Base-by-base conservation (phyloP, 306 rosid species). In the Cicer chorassanicum region DNA sequence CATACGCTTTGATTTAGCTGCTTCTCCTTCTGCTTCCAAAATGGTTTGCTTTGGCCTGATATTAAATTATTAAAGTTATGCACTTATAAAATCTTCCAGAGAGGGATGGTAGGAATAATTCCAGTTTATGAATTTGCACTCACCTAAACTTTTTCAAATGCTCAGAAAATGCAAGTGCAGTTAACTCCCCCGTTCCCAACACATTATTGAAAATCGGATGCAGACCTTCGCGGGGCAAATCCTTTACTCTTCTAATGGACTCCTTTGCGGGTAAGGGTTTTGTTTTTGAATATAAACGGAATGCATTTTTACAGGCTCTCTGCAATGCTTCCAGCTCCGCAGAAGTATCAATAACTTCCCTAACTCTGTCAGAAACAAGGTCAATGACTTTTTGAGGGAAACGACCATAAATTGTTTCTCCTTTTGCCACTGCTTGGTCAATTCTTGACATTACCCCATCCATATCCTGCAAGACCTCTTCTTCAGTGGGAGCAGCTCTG, bases 131-230 rank as follows among this genome's bases (percentile, higher is more conserved):
- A 77, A 56, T 15, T 64, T 55, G 24, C 67, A 70, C 88, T 68
- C 60, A 93, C 97, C 97, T 94, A 83, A 89, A 94, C 66, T 80
- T 85, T 82, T 94, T 94, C 83, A 94, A 85, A 64, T 89, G 91
- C 84, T 94, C 98, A n/a, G 98, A 89, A 83, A 94, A 94, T 53
- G 98, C 98, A 84, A 94, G 81, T 19, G 98, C 98, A 86, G 79
- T 88, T 74, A 91, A 85, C 72, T 94, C 97, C 80, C 98, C 97
- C 1, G 89, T 90, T 80, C 87, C 91, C 79, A 91, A 81, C 77
- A 80, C 77, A 76, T 78, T 87, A 76, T 87, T 86, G 82, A 93
- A 93, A 48, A 89, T 83, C 12, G 98, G 98, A 86, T 93, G 97
- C 86, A 91, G 80, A 12, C 97, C 98, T 82, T 82, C 97, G 10